These are phyloP conservation scores for Yarrowia sp. DNA, from an alignment of 805 yeast species.

Conservation along the genomic window DNA sequence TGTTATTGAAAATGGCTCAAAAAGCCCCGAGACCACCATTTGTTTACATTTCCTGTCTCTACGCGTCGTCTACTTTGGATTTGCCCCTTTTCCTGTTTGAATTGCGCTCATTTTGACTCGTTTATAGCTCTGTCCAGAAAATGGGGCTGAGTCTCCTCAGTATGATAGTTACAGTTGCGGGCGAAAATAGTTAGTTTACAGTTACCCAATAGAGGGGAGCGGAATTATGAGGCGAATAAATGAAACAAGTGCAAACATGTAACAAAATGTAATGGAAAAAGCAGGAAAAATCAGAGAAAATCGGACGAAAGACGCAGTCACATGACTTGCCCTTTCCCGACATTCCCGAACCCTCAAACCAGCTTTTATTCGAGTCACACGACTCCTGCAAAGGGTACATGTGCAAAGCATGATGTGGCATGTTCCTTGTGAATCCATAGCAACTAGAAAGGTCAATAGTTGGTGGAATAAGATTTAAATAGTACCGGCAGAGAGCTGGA, in stretches of 20 bases:
- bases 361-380: background rate
- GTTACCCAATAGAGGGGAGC: background rate
- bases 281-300: background rate
- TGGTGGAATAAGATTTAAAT: background rate
- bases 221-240: background rate
- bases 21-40: too few relatives aligned
- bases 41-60: too few relatives aligned
- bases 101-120: background rate
- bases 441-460: too few relatives aligned
- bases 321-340: background rate
- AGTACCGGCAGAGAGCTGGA: background rate
- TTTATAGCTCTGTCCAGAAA: background rate
- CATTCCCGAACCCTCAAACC: too few relatives aligned
- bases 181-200: background rate
- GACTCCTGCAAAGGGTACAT: background rate
- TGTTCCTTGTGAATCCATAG: background rate
- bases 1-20: too few relatives aligned
- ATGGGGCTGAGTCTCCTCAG: slow-evolving; percentile 2
- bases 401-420: slow-evolving; percentile 17
- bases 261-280: background rate
- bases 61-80: too few relatives aligned
- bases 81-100: too few relatives aligned
- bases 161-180: slow-evolving; percentile 6
- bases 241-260: background rate
- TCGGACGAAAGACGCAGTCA: background rate